These are phyloP conservation scores for Phytophthora fragariae DNA, from an alignment of 352 stramenopile genomes.

Conservation along the genomic window DNA sequence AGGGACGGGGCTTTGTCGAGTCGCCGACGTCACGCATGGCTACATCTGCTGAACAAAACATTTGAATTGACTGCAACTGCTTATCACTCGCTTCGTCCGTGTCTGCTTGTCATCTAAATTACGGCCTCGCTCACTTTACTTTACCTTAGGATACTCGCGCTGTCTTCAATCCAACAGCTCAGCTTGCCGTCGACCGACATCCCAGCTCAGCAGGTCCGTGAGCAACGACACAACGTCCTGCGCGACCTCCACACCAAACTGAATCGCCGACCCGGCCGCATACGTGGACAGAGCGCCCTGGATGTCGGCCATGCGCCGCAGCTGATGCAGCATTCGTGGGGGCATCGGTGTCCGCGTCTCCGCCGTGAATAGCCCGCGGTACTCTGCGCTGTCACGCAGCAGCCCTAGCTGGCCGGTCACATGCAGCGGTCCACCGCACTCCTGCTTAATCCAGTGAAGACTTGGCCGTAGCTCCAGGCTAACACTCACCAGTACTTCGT, in stretches of 20 bases:
- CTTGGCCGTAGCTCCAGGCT: slow-evolving; percentile 71
- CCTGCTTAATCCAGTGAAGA: slow-evolving; percentile 57
- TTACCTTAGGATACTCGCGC: slow-evolving; percentile 16
- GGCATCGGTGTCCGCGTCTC: slow-evolving; percentile 60
- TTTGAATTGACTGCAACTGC: slow-evolving; percentile 16
- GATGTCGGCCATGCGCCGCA: slow-evolving; percentile 82
- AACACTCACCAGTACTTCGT: slow-evolving; percentile 83
- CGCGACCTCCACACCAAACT: slow-evolving; percentile 82
- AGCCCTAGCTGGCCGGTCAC: slow-evolving; percentile 74
- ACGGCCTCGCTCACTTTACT: slow-evolving; percentile 21
- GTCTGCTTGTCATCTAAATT: slow-evolving; percentile 38
- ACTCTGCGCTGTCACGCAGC: slow-evolving; percentile 74
- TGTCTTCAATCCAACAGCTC: slow-evolving; percentile 52
- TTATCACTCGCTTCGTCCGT: slow-evolving; percentile 5
- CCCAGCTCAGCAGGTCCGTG: slow-evolving; percentile 73
- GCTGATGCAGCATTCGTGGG: slow-evolving; percentile 59
- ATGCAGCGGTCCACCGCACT: slow-evolving; percentile 47
- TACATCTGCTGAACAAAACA: slow-evolving; percentile 7
- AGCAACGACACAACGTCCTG: slow-evolving; percentile 82
- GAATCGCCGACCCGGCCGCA: slow-evolving; percentile 62
- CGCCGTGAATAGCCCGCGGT: slow-evolving; percentile 65
- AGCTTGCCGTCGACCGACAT: slow-evolving; percentile 60
- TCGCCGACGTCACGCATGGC: slow-evolving; percentile 21
- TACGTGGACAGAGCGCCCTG: slow-evolving; percentile 80
- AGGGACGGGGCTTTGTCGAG: slow-evolving; percentile 8